Evolutionary conservation across 225 moss, liverwort and hornwort genomes (phyloP), one percentile per base, ranked within the genome.

Genomic region (Rhytidiadelphus loreus): DNA sequence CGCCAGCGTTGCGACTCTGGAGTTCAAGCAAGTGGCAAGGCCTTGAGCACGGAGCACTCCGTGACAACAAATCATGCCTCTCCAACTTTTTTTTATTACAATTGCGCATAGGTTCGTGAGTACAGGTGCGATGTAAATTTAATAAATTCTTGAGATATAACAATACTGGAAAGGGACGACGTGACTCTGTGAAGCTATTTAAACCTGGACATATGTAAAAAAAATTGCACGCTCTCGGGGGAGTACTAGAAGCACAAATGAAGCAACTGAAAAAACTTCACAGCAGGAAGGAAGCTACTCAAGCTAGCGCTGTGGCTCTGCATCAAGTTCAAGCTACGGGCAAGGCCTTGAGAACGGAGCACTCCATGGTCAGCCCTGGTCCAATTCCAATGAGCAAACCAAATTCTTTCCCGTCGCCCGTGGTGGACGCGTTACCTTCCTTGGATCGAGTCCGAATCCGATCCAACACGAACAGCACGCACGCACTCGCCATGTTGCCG

Each of bases 401-500:
- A n/a, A 87, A 94, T 41, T 95, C 88, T 32, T 90, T 92, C 4
- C 93, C 94, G 61, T 94, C 94, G 37, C 95, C 95, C 12, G 95
- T 94, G 16, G 93, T 95, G 50, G 87, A 41, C 4, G 88, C 70
- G 0, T 86, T 82, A 14, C 55, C 55, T 58, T 93, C 84, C 39
- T 76, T 83, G 9, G 96, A 94, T 4, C 82, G 71, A 2, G 73
- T 83, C 0, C 93, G 92, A 25, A 96, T 24, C 2, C 87, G 91
- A 72, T 93, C 92, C 79, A 96, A n/a, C 37, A 95, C 95, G 58
- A 96, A 96, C 9, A 95, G 63, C 83, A 94, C 91, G 71, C 95
- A 94, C 19, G 96, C 95, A 29, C 95, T 92, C n/a, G 89, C 91
- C 95, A 94, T 95, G 84, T 96, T 96, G 66, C 96, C 96, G 50